Conservation (phyloP, 2,329 filamentous ascomycete genomes). For the Madurella mycetomatis region DNA sequence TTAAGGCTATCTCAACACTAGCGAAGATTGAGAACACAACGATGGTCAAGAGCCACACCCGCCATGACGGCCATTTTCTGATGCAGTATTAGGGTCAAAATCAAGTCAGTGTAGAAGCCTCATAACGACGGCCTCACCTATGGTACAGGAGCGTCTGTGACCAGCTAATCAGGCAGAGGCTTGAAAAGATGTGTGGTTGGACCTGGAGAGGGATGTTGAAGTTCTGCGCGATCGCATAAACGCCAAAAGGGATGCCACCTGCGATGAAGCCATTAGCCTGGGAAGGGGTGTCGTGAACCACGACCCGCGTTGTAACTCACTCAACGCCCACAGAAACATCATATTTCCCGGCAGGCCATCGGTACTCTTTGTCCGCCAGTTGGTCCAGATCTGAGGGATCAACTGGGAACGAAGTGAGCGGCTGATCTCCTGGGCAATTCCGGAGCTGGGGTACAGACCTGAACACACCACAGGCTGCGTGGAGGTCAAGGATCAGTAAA, state of each 20-base stretch:
- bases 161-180: constrained; percentile 37
- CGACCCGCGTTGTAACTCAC: constrained; percentile 30
- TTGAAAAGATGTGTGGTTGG: constrained; percentile 41
- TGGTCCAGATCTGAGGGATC: constrained; percentile 52
- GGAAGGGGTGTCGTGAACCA: neutral
- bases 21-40: constrained; percentile 42
- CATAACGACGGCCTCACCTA: constrained; percentile 20
- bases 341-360: constrained; percentile 56
- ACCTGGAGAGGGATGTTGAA: constrained; percentile 42
- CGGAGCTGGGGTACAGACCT: constrained; percentile 25
- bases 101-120: neutral
- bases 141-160: constrained; percentile 36
- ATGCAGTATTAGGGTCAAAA: neutral
- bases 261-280: too few relatives aligned
- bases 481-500: neutral
- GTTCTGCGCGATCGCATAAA: constrained; percentile 37
- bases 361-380: constrained; percentile 56
- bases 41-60: constrained; percentile 39
- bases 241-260: constrained; percentile 40
- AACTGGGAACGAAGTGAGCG: constrained; percentile 18
- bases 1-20: constrained; percentile 51
- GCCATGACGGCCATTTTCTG: constrained; percentile 45
- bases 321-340: constrained; percentile 61
- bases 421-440: neutral
- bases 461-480: constrained; percentile 38